Base-by-base conservation (phyloP, 805 yeast species). In the Kluyveromyces aestuarii region DNA sequence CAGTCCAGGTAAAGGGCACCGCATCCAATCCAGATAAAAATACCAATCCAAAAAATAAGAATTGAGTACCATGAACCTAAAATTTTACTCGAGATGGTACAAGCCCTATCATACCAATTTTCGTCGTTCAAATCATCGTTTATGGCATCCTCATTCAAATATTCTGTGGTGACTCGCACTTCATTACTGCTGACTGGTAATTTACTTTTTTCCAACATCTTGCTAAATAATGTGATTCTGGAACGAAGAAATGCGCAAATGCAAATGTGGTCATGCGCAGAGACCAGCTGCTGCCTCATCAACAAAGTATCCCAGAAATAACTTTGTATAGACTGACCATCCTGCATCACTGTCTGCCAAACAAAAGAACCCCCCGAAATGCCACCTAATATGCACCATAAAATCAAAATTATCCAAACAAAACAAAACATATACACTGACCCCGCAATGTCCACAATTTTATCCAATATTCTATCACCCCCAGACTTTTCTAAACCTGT, bases 331-430 rank as follows among this genome's bases (percentile, higher is more conserved):
- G 72, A 67, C 48, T 67, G 70, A 17, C 71, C 72, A 55, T 70
- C 73, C 52, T 70, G 71, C 70, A 70, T 69, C 2, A 65, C 65
- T 37, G 70, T 68, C 54, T 70, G 73, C 73, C 73, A 70, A 41
- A 55, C 57, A 44, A 58, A 57, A 5, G 71, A 65, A 2, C 62
- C 71, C 17, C 55, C 52, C 19, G 57, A 60, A 2, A 61, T 54
- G 17, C 54, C 52, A 41, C 72, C 69, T 1, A 61, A 10, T 8
- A 63, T 50, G 16, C 55, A 52, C 69, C 69, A 64, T 33, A 56
- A 51, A 49, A 60, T 55, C 36, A 55, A 48, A 18, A 66, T 52
- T 2, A 50, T 16, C 62, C 66, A 58, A 55, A 66, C 59, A 1
- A 59, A 11, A 21, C 55, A 40, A 42, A 69, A 65, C 41, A 61